Evolutionary conservation across 169 alveolate genomes (phyloP), one percentile per base, ranked within the genome.

Genomic region (Plasmodium falciparum): DNA sequence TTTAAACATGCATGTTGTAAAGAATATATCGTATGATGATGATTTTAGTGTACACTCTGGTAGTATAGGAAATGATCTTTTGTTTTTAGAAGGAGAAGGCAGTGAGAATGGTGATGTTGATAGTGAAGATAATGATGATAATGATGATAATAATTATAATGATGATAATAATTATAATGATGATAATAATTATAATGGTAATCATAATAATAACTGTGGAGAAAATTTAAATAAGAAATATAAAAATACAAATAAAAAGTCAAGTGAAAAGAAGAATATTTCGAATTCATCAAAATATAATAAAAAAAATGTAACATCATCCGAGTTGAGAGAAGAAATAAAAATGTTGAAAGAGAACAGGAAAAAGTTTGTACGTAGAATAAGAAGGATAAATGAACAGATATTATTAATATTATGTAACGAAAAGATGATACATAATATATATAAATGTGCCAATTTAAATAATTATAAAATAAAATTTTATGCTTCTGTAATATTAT

Each of bases 21-120:
- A 13, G 47, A 61, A 80, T 17, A 29, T 80, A 5, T n/a, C 17
- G 24, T 80, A 80, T 24, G 90, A 80, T 2, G 90, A 80, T 0
- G 90, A 80, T 1, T 80, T 80, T 72, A 80, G 90, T 29, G 45
- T 69, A 2, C 83, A 80, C 5, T 80, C 90, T 0, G 83, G 85
- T 0, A 80, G 73, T 24, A 54, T 80, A 33, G 50, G 67, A 33
- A 61, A 80, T 29, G 90, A 80, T 2, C n/a, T 67, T 2, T 45
- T 47, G 11, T 67, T 20, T 49, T 26, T 67, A 11, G 67, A 76
- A 17, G 69, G 74, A 11, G 88, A 74, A 52, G 20, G 54, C 2
- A 20, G 20, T 17, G 33, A 49, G 0, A 50, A 17, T n/a, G 52
- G 20, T 33, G 73, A 2, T 5, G 11, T 24, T 20, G 8, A 49